Evolutionary conservation across 352 stramenopile genomes (phyloP).

Genomic region (Globisporangium radiosum): DNA sequence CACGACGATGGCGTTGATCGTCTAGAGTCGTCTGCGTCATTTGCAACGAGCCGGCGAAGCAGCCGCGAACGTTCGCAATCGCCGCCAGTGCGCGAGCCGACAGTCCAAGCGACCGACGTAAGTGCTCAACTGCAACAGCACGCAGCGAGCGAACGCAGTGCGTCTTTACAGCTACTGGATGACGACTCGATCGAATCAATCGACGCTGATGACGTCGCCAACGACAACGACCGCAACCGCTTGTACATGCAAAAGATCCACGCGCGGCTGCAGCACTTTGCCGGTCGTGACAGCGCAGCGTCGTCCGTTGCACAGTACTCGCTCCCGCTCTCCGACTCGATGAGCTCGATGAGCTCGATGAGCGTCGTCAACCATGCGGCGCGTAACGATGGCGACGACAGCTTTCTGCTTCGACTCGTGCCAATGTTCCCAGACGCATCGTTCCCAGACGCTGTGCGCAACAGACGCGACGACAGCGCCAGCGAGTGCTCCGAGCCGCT

Average conservation of each 20-base stretch:
- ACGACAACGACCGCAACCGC: not conserved
- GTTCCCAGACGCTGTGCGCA: not conserved
- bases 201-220: not conserved
- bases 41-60: too few relatives aligned
- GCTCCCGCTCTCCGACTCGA: slow-evolving; percentile 46
- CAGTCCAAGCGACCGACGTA: too few relatives aligned
- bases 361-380: slow-evolving; percentile 21
- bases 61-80: too few relatives aligned
- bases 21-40: too few relatives aligned
- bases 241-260: slow-evolving; percentile 21
- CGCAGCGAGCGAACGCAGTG: too few relatives aligned
- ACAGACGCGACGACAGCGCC: not conserved
- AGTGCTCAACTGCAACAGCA: too few relatives aligned
- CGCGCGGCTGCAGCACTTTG: slow-evolving; percentile 9
- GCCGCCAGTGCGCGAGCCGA: too few relatives aligned
- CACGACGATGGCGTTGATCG: too few relatives aligned
- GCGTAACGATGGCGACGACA: slow-evolving; percentile 20
- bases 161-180: not conserved
- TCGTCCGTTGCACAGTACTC: slow-evolving; percentile 41
- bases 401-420: slow-evolving; percentile 52
- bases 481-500: slow-evolving; percentile 17
- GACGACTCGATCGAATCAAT: slow-evolving; percentile 2
- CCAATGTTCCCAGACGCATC: slow-evolving; percentile 42
- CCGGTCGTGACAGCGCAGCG: slow-evolving; percentile 6
- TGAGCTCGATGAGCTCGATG: slow-evolving; percentile 47